Conservation (phyloP, 495 filamentous ascomycete species). For the Lasiosphaeria ovina region DNA sequence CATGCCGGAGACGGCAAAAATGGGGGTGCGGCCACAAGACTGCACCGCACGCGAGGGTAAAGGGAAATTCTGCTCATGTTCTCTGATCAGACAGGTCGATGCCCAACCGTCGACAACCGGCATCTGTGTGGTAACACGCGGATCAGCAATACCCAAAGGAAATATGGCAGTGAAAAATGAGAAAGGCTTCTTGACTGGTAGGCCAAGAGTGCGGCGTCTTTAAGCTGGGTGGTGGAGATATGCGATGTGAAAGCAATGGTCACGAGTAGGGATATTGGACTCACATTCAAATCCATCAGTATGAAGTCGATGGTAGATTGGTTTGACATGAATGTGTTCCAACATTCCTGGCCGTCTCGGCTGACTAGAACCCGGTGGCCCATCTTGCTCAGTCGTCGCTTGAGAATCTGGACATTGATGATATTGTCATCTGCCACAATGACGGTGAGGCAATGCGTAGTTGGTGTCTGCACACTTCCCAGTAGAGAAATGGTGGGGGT, state of each 20-base stretch:
- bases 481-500: conserved; percentile 19
- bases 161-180: background rate
- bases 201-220: no score
- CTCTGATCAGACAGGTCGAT: conserved; percentile 20
- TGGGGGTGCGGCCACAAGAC: conserved; percentile 20
- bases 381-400: conserved; percentile 69
- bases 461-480: conserved; percentile 10
- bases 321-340: conserved; percentile 48
- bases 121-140: conserved; percentile 12
- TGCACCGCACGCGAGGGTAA: conserved; percentile 21
- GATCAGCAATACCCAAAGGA: background rate
- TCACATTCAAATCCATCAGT: conserved; percentile 27
- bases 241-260: no score
- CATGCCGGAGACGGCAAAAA: conserved; percentile 25
- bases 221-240: no score
- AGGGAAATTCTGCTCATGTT: conserved; percentile 15
- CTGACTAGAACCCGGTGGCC: conserved; percentile 69
- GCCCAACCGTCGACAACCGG: conserved; percentile 25
- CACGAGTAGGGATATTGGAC: background rate
- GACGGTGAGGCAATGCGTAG: conserved; percentile 51
- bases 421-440: conserved; percentile 83
- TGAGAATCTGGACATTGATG: conserved; percentile 74
- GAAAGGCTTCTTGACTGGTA: no score
- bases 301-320: conserved; percentile 24
- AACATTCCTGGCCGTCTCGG: conserved; percentile 77